Conservation (phyloP, 805 yeast species). For the Lipomyces chichibuensis region DNA sequence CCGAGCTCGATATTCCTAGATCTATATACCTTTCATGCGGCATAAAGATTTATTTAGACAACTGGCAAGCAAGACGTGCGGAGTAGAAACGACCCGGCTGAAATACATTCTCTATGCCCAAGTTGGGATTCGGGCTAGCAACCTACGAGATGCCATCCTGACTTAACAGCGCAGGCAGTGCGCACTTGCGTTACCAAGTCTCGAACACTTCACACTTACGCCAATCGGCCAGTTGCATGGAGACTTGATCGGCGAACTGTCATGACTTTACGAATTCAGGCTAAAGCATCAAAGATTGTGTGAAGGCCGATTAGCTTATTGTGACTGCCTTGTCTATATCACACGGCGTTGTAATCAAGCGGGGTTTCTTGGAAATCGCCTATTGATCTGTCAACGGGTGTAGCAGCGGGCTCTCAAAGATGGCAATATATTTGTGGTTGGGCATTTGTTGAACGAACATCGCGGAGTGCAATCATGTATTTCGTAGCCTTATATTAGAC, state of each 20-base stretch:
- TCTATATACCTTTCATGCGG: neutral
- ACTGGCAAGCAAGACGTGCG: neutral
- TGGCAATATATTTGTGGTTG: neutral
- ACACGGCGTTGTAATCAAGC: too few relatives aligned
- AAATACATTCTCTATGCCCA: too few relatives aligned
- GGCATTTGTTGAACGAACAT: neutral
- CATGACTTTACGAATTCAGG: too few relatives aligned
- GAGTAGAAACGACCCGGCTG: too few relatives aligned
- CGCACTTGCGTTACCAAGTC: neutral
- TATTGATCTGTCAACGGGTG: too few relatives aligned
- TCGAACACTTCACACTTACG: neutral
- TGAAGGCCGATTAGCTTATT: too few relatives aligned
- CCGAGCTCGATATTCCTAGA: neutral
- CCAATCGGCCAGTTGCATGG: too few relatives aligned
- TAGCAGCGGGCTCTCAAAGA: too few relatives aligned
- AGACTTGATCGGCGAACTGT: too few relatives aligned
- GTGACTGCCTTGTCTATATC: too few relatives aligned
- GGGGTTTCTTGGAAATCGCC: too few relatives aligned
- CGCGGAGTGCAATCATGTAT: neutral
- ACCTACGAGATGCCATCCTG: neutral
- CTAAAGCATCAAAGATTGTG: too few relatives aligned
- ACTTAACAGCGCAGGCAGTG: neutral
- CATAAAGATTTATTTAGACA: neutral
- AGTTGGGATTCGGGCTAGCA: neutral
- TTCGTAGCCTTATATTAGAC: neutral